Conservation (phyloP, 192 early-diverging fungal species). For the Coemansia sp. region DNA sequence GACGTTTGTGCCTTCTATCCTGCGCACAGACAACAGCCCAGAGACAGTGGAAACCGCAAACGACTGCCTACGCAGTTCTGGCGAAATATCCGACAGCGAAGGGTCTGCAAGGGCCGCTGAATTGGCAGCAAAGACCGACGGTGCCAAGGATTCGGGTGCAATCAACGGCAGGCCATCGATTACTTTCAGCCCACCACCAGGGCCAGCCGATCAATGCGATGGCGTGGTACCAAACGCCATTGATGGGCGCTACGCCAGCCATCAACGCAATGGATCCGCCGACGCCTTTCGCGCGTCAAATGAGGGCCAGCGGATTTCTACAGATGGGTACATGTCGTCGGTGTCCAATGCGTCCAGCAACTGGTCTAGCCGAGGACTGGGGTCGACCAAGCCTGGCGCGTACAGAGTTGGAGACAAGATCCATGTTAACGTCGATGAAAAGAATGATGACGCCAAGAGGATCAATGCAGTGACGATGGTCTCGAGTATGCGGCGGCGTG, state of each 20-base stretch:
- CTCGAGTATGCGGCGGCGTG: slow-evolving; percentile 30
- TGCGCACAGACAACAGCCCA: slow-evolving; percentile 17
- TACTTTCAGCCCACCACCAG: slow-evolving; percentile 7
- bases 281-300: slow-evolving; percentile 4
- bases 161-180: slow-evolving; percentile 11
- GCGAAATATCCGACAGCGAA: slow-evolving; percentile 25
- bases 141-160: not conserved
- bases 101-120: not conserved
- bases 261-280: slow-evolving; percentile 18
- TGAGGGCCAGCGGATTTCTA: slow-evolving; percentile 16
- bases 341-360: slow-evolving; percentile 25
- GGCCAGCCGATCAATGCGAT: not conserved
- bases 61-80: slow-evolving; percentile 8
- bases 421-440: slow-evolving; percentile 25
- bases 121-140: not conserved
- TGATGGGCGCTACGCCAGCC: slow-evolving; percentile 2
- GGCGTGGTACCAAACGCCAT: not conserved
- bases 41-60: slow-evolving; percentile 2
- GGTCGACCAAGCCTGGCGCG: slow-evolving; percentile 28
- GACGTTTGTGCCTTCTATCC: slow-evolving; percentile 35
- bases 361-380: slow-evolving; percentile 13
- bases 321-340: slow-evolving; percentile 32
- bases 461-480: slow-evolving; percentile 28
- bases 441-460: slow-evolving; percentile 15
- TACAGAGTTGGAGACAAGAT: slow-evolving; percentile 35